Evolutionary conservation across 208 protist species (phyloP).

Genomic region (Wallacemonas sp.): DNA sequence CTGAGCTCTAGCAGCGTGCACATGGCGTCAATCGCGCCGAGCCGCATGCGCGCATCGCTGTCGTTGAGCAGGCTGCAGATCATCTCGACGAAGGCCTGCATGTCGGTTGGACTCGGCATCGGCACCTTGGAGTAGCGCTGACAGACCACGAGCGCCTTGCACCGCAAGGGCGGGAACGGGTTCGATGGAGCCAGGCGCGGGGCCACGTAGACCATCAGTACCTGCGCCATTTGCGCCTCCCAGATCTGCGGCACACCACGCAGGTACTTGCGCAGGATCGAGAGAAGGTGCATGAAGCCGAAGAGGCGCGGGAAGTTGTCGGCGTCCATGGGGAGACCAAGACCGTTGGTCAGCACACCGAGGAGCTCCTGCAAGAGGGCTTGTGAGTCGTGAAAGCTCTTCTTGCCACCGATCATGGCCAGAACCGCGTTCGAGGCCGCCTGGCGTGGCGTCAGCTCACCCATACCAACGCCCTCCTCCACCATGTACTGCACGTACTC

Average conservation of each 20-base stretch:
- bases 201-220: slow-evolving; percentile 77
- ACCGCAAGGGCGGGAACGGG: slow-evolving; percentile 60
- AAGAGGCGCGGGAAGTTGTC: slow-evolving; percentile 65
- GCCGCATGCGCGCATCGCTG: slow-evolving; percentile 69
- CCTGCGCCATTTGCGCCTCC: slow-evolving; percentile 72
- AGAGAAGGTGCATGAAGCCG: slow-evolving; percentile 84
- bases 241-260: slow-evolving; percentile 70
- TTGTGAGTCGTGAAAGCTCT: slow-evolving; percentile 68
- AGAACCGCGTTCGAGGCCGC: slow-evolving; percentile 82
- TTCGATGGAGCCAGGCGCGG: slow-evolving; percentile 58
- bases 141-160: slow-evolving; percentile 81
- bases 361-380: slow-evolving; percentile 71
- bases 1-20: slow-evolving; percentile 87
- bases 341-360: slow-evolving; percentile 50
- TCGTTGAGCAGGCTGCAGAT: slow-evolving; percentile 69
- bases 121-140: slow-evolving; percentile 86
- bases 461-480: slow-evolving; percentile 69
- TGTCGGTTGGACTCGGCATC: slow-evolving; percentile 66
- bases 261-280: slow-evolving; percentile 78
- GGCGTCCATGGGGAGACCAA: slow-evolving; percentile 29
- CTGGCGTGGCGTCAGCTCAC: slow-evolving; percentile 70
- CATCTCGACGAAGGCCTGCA: slow-evolving; percentile 78
- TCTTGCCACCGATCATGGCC: slow-evolving; percentile 70
- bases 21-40: slow-evolving; percentile 82
- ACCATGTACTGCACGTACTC: slow-evolving; percentile 88